A percentile compares a stretch with the other conserved stretches of the same genome.
phyloP scores from a whole-genome alignment of 2,329 filamentous ascomycete genomes.

The Cercospora sp. region DNA sequence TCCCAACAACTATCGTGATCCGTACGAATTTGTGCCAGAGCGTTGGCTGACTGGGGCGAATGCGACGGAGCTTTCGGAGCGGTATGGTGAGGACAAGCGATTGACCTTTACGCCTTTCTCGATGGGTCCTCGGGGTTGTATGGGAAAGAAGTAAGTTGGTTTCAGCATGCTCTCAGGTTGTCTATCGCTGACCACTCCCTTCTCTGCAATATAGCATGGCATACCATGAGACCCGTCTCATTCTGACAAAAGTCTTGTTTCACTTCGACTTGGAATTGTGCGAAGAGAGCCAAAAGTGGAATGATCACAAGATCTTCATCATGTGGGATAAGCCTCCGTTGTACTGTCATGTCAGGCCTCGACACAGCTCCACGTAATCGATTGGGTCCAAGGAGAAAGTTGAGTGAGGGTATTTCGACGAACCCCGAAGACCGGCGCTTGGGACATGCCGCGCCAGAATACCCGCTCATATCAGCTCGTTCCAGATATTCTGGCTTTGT shows the following conservation, averaged over 20 bases:
- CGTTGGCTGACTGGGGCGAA: constrained; percentile 40
- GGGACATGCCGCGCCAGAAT: not conserved
- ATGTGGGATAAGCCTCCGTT: constrained; percentile 31
- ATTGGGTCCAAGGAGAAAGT: not conserved
- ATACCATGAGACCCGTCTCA: constrained; percentile 42
- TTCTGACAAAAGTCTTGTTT: constrained; percentile 42
- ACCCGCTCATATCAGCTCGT: not conserved
- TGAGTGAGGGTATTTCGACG: not conserved
- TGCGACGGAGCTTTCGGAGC: constrained; percentile 24
- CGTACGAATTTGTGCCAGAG: constrained; percentile 38
- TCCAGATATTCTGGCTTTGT: not conserved
- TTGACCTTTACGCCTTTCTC: constrained; percentile 35
- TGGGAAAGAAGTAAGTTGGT: constrained; percentile 36
- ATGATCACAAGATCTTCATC: constrained; percentile 27
- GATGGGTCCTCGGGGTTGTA: constrained; percentile 40
- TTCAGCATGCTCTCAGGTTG: constrained; percentile 5
- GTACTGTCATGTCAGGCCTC: constrained; percentile 9
- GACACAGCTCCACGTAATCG: not conserved
- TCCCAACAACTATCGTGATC: constrained; percentile 33
- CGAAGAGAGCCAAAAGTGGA: constrained; percentile 27
- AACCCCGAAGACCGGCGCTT: not conserved
- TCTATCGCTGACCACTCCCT: not conserved
- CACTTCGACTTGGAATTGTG: constrained; percentile 40
- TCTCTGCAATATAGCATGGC: constrained; percentile 22
- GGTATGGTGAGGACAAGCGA: constrained; percentile 30